phyloP scores from a whole-genome alignment of 2,329 filamentous ascomycete species.

The Cladobotryum protrusum region DNA sequence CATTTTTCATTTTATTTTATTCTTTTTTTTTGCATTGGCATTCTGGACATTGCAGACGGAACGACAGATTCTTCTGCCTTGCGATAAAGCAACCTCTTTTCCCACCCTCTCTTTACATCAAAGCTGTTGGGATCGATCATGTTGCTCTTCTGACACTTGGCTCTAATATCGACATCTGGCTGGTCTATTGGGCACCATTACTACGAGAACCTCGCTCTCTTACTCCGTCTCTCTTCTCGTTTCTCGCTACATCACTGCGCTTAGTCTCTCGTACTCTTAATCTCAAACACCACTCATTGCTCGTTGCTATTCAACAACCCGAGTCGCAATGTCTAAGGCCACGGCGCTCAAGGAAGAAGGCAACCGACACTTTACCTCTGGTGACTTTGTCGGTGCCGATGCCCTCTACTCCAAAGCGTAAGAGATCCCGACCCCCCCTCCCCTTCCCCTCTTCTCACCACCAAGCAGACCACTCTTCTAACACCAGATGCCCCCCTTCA shows the following conservation, averaged over 20 bases:
- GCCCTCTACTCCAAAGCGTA: slow-evolving; percentile 66
- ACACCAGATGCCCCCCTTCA: not conserved
- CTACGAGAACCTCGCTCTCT: not conserved
- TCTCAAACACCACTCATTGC: not conserved
- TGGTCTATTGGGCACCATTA: too few species aligned
- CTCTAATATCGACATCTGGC: too few species aligned
- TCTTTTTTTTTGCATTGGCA: too few species aligned
- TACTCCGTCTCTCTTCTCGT: not conserved
- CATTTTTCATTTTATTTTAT: too few species aligned
- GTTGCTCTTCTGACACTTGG: too few species aligned
- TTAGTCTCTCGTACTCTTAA: too few species aligned
- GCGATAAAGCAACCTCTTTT: too few species aligned
- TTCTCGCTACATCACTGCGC: not conserved
- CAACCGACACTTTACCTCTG: slow-evolving; percentile 58
- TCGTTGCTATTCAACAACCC: not conserved
- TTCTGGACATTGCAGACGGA: too few species aligned
- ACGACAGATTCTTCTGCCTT: too few species aligned
- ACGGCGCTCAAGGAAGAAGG: slow-evolving; percentile 49
- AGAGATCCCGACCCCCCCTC: slow-evolving; percentile 21
- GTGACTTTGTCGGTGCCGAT: slow-evolving; percentile 61
- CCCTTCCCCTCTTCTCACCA: not conserved
- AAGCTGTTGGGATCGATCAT: too few species aligned
- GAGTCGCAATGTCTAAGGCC: slow-evolving; percentile 28
- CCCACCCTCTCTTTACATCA: too few species aligned
- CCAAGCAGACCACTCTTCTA: slow-evolving; percentile 12